These are phyloP conservation scores for Favolaschia claudopus DNA, from an alignment of 768 basidiomycete genomes.

Conservation along the genomic window DNA sequence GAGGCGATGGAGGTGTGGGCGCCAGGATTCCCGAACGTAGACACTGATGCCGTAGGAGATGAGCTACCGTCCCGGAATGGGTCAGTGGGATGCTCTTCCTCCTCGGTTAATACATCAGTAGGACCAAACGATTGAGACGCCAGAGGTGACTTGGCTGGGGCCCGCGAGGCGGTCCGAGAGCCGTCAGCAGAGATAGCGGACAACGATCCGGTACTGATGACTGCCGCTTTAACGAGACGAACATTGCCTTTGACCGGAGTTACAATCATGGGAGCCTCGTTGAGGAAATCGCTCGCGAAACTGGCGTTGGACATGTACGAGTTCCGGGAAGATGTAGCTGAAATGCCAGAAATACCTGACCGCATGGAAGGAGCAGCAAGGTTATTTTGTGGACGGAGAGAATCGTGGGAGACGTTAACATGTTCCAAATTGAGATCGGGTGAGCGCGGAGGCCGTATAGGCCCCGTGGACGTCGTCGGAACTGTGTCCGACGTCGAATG, in stretches of 20 bases:
- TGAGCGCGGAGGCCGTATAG: constrained; percentile 63
- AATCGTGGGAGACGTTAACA: constrained; percentile 65
- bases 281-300: constrained; percentile 79
- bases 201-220: constrained; percentile 65
- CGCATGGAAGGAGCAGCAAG: constrained; percentile 55
- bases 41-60: constrained; percentile 49
- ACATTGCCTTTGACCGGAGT: constrained; percentile 70
- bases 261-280: constrained; percentile 84
- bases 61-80: constrained; percentile 69
- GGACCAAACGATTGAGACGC: constrained; percentile 78
- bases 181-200: constrained; percentile 46
- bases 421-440: constrained; percentile 73
- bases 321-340: constrained; percentile 63
- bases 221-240: constrained; percentile 79
- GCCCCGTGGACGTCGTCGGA: constrained; percentile 51
- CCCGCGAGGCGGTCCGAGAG: constrained; percentile 46
- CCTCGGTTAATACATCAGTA: constrained; percentile 64
- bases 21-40: constrained; percentile 55
- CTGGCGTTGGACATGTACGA: constrained; percentile 81
- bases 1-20: constrained; percentile 38
- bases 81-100: constrained; percentile 58
- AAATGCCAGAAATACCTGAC: constrained; percentile 61
- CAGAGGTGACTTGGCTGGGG: constrained; percentile 68
- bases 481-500: constrained; percentile 39
- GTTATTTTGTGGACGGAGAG: constrained; percentile 46